Conservation (phyloP, 1,284 basidiomycete species). For the Vanrija sp. region DNA sequence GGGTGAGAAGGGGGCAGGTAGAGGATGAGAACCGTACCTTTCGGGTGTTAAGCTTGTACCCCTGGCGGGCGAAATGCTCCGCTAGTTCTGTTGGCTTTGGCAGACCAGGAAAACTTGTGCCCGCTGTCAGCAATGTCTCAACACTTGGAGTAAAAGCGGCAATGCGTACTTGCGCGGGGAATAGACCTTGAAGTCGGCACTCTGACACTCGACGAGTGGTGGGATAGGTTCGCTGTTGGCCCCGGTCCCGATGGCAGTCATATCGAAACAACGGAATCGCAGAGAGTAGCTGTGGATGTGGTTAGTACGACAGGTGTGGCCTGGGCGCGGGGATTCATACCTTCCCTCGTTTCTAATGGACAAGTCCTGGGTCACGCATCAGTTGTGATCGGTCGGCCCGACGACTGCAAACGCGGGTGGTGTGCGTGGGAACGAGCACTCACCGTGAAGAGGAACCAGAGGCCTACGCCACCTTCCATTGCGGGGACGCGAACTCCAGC, state of each 20-base stretch:
- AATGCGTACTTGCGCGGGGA: constrained; percentile 39
- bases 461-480: constrained; percentile 30
- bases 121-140: background rate
- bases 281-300: constrained; percentile 29
- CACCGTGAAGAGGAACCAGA: constrained; percentile 47
- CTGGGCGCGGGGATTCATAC: constrained; percentile 14
- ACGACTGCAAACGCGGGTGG: background rate
- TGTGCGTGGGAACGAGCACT: constrained; percentile 5
- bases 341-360: constrained; percentile 39
- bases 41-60: constrained; percentile 45
- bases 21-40: constrained; percentile 26
- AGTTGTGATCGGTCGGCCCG: background rate
- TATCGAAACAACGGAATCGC: constrained; percentile 36
- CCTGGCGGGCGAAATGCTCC: constrained; percentile 42
- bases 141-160: background rate
- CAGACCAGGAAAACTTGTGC: constrained; percentile 37
- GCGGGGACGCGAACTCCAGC: constrained; percentile 32
- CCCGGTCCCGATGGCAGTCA: constrained; percentile 20
- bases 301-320: too few species aligned
- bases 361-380: constrained; percentile 27
- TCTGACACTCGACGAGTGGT: constrained; percentile 24
- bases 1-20: background rate
- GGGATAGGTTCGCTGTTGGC: constrained; percentile 11
- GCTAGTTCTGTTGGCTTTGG: constrained; percentile 39
- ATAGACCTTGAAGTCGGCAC: constrained; percentile 36